A percentile compares a stretch with the other conserved stretches of the same genome.
These are phyloP conservation scores for Helianthus tuberosus DNA, from an alignment of 129 eudicot genomes.

Conservation along the genomic window DNA sequence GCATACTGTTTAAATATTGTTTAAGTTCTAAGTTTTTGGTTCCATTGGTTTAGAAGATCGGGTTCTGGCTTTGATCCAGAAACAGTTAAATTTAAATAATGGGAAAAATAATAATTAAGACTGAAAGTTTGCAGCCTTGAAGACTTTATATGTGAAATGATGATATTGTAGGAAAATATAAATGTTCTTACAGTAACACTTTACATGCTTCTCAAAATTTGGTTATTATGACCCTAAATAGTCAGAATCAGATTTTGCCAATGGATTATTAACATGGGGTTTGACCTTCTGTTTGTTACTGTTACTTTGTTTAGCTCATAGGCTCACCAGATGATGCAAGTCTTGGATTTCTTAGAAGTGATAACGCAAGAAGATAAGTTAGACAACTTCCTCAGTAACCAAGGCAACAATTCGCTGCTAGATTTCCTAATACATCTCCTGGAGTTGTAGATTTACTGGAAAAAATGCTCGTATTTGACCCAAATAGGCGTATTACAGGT, in stretches of 20 bases:
- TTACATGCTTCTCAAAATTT: constrained; percentile 6
- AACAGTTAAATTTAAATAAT: neutral
- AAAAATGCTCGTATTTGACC: constrained; percentile 85
- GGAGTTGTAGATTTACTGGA: constrained; percentile 70
- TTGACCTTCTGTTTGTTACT: too few species aligned
- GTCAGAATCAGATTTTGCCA: neutral
- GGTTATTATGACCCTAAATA: neutral
- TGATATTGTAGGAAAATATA: constrained; percentile 1
- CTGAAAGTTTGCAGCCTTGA: constrained; percentile 1
- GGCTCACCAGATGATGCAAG: constrained; percentile 82
- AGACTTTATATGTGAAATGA: neutral
- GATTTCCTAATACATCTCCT: constrained; percentile 67
- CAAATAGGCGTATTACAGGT: constrained; percentile 81
- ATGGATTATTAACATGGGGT: neutral
- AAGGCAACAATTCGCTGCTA: constrained; percentile 59
- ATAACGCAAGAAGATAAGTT: constrained; percentile 73
- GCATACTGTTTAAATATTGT: too few species aligned
- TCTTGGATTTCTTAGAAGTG: constrained; percentile 67
- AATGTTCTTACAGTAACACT: neutral
- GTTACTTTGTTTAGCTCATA: constrained; percentile 44
- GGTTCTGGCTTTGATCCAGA: neutral
- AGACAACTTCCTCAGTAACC: constrained; percentile 73
- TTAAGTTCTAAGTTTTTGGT: too few species aligned
- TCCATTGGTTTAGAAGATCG: neutral
- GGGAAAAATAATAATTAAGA: neutral